Percentiles rank a stretch among this genome's conserved stretches.
These are phyloP conservation scores for Pythium sp. DNA, from an alignment of 352 stramenopile genomes.

Conservation along the genomic window DNA sequence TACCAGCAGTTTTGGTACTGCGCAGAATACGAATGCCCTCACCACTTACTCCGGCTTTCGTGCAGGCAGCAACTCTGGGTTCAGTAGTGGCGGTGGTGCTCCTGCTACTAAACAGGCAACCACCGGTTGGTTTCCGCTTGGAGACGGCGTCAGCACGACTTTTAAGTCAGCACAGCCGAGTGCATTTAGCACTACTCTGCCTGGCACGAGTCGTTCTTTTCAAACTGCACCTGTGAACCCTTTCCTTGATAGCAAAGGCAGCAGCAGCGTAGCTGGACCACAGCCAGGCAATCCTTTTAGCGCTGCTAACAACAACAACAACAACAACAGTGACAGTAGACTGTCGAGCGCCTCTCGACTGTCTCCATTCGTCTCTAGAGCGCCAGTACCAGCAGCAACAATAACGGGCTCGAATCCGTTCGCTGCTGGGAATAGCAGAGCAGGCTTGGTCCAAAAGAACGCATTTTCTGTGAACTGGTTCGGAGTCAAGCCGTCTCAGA, in stretches of 20 bases:
- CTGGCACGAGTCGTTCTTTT: not conserved
- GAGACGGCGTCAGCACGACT: not conserved
- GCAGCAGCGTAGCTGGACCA: not conserved
- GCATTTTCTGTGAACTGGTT: not conserved
- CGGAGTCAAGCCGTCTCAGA: not conserved
- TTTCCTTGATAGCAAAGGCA: not conserved
- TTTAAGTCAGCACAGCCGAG: not conserved
- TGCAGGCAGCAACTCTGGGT: not conserved
- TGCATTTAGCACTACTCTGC: not conserved
- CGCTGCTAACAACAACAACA: not conserved
- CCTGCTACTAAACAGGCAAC: not conserved
- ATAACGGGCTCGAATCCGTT: slow-evolving; percentile 4
- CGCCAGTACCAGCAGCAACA: not conserved
- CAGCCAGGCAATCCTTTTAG: not conserved
- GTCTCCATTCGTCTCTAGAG: slow-evolving; percentile 2
- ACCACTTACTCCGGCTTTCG: not conserved
- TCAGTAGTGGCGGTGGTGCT: not conserved
- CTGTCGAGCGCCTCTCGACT: not conserved
- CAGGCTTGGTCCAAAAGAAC: not conserved
- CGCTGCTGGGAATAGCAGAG: not conserved
- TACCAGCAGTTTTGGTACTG: not conserved
- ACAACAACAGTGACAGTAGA: not conserved
- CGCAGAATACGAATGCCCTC: not conserved
- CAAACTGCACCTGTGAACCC: slow-evolving; percentile 5
- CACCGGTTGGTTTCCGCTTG: slow-evolving; percentile 11